A percentile compares a stretch with the other conserved stretches of the same genome.
Evolutionary conservation across 2,329 filamentous ascomycete genomes (phyloP).

Genomic region (Xylaria sp.): DNA sequence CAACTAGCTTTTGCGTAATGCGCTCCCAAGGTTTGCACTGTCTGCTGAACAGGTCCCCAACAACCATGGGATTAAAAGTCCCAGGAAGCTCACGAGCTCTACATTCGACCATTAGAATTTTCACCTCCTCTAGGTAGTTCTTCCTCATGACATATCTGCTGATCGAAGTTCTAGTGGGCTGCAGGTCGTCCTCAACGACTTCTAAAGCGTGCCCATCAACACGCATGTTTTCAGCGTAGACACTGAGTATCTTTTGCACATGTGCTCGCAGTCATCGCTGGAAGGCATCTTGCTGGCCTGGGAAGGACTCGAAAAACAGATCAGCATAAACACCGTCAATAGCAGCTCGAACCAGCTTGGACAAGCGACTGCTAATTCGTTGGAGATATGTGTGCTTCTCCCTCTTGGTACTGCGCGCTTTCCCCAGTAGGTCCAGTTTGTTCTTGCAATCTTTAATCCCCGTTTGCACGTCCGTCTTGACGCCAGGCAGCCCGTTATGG

Average conservation of each 20-base stretch:
- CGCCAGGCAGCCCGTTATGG: constrained; percentile 35
- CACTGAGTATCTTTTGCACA: constrained; percentile 27
- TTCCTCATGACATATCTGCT: constrained; percentile 17
- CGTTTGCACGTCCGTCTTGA: constrained; percentile 38
- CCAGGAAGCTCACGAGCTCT: constrained; percentile 33
- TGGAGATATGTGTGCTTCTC: constrained; percentile 50
- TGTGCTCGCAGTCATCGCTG: constrained; percentile 30
- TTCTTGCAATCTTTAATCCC: constrained; percentile 35
- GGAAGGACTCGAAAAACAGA: constrained; percentile 44
- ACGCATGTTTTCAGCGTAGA: constrained; percentile 30
- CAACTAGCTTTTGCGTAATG: constrained; percentile 30
- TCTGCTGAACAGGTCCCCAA: constrained; percentile 30
- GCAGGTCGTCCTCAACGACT: constrained; percentile 26
- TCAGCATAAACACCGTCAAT: constrained; percentile 48
- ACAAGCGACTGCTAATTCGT: constrained; percentile 42
- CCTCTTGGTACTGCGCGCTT: constrained; percentile 39
- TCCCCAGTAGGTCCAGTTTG: constrained; percentile 46
- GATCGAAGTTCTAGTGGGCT: constrained; percentile 5
- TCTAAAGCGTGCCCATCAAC: constrained; percentile 30
- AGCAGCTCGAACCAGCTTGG: constrained; percentile 43
- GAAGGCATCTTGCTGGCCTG: constrained; percentile 29
- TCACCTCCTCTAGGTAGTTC: constrained; percentile 21
- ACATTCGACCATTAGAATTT: constrained; percentile 28
- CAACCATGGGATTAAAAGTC: constrained; percentile 33
- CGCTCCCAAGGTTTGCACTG: constrained; percentile 34